Evolutionary conservation across 1,139 yeast genomes (phyloP), one percentile per base, ranked within the genome.

Genomic region (Yamadazyma diospyri): DNA sequence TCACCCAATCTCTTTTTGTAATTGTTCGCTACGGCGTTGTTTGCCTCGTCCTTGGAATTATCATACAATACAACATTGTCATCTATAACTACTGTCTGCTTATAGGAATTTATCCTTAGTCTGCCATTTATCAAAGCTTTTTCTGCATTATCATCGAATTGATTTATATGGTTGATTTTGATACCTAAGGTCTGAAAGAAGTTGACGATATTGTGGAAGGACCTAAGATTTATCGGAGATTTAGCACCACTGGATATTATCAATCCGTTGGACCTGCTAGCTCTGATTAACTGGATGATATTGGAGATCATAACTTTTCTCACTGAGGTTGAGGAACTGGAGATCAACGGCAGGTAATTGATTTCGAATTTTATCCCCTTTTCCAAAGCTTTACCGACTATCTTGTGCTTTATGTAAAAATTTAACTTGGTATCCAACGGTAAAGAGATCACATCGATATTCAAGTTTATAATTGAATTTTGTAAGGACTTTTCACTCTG

Each of bases 331-430:
- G 51, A 28, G 7, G 49, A 34, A 11, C 41, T 41, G 5, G 63
- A 51, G 16, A 76, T 59, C 21, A 81, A 61, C 28, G 76, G 65
- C 11, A 76, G 64, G 55, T 92, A 92, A 35, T 78, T 71, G 10
- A 92, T 71, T 54, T 92, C 98, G 45, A 92, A 75, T 45, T 78
- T 78, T 29, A 88, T 73, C 1, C 98, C 98, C 37, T 83, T 75
- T 13, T 81, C 82, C 12, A 85, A 70, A 1, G 94, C 97, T 29
- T 87, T 78, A 25, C 96, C 84, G 7, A 88, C 71, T 1, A 87
- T 78, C 49, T 88, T 86, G 60, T 87, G 96, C 44, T 84, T 82
- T 43, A 92, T 63, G 54, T 77, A 85, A 46, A 78, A 81, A 0
- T 95, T 94, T 30, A 87, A 61, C 38, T 87, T 71, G 25, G 69